These are phyloP conservation scores for Spathaspora arborariae DNA, from an alignment of 805 yeast genomes.

Conservation along the genomic window DNA sequence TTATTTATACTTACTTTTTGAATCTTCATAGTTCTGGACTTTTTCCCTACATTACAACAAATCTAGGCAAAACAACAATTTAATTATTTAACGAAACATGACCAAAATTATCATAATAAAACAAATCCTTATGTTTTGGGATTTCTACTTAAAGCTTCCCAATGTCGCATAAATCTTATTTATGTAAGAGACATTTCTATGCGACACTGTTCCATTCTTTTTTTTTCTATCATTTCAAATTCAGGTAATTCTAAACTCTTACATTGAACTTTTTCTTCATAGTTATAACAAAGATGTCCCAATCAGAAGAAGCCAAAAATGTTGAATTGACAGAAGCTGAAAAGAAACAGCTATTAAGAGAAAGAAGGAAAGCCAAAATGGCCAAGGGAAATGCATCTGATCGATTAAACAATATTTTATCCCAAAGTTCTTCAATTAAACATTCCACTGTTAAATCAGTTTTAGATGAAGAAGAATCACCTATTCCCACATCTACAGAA, in stretches of 20 bases:
- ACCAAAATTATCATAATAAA: no score
- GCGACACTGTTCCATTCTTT: background rate
- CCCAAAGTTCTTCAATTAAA: conserved; percentile 38
- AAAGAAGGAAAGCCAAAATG: conserved; percentile 64
- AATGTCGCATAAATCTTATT: no score
- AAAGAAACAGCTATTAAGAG: conserved; percentile 53
- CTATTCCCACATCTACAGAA: conserved; percentile 2
- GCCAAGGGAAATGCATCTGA: conserved; percentile 50
- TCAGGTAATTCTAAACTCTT: background rate
- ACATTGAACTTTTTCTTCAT: background rate
- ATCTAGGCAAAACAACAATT: no score
- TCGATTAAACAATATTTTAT: conserved; percentile 45
- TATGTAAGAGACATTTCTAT: no score
- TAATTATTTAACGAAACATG: no score
- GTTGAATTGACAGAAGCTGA: conserved; percentile 46
- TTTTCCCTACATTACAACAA: no score
- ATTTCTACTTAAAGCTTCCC: no score
- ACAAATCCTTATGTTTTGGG: no score
- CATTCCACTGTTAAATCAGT: conserved; percentile 29
- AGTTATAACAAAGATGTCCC: conserved; percentile 7
- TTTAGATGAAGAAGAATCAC: conserved; percentile 20
- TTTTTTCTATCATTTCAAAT: background rate
- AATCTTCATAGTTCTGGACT: no score
- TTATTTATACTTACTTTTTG: no score
- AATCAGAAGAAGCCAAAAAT: conserved; percentile 2